A percentile compares a stretch with the other conserved stretches of the same genome.
phyloP scores from a whole-genome alignment of 345 rosid species.

The Ceriops tagal region DNA sequence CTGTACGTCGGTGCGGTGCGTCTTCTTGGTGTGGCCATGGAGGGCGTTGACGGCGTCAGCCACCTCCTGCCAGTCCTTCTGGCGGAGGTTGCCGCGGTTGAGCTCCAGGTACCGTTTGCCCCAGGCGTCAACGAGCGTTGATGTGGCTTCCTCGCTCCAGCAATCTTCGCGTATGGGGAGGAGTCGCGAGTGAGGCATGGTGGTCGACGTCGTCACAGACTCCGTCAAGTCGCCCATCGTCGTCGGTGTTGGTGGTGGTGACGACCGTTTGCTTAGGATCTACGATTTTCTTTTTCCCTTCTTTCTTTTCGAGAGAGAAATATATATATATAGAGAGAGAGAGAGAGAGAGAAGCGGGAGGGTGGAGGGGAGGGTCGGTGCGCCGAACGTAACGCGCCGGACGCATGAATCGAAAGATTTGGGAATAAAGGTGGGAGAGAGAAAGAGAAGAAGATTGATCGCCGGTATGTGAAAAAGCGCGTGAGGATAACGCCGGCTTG shows the following conservation, averaged over 20 bases:
- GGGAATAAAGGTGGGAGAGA: slow-evolving; percentile 4
- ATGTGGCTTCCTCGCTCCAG: slow-evolving; percentile 98
- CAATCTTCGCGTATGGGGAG: slow-evolving; percentile 86
- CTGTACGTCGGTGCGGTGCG: slow-evolving; percentile 93
- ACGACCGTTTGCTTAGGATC: neutral
- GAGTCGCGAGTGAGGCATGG: slow-evolving; percentile 24
- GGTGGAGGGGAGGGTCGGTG: too few relatives aligned
- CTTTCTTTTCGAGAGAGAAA: too few relatives aligned
- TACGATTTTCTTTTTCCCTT: too few relatives aligned
- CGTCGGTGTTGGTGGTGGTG: neutral
- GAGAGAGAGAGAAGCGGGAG: too few relatives aligned
- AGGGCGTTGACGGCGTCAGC: slow-evolving; percentile 88
- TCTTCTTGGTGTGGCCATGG: slow-evolving; percentile 77
- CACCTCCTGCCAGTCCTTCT: slow-evolving; percentile 99
- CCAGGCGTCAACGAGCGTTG: slow-evolving; percentile 92
- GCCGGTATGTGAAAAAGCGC: slow-evolving; percentile 24
- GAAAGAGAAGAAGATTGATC: neutral
- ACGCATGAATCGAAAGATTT: slow-evolving; percentile 3
- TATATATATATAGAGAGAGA: too few relatives aligned
- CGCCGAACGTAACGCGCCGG: too few relatives aligned
- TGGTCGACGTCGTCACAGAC: slow-evolving; percentile 11
- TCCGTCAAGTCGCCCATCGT: slow-evolving; percentile 25
- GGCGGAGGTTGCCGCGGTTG: slow-evolving; percentile 90
- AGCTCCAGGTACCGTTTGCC: slow-evolving; percentile 84
- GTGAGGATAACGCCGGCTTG: slow-evolving; percentile 6